These are phyloP conservation scores for Leccinum variicolor DNA, from an alignment of 768 basidiomycete genomes.

Conservation along the genomic window DNA sequence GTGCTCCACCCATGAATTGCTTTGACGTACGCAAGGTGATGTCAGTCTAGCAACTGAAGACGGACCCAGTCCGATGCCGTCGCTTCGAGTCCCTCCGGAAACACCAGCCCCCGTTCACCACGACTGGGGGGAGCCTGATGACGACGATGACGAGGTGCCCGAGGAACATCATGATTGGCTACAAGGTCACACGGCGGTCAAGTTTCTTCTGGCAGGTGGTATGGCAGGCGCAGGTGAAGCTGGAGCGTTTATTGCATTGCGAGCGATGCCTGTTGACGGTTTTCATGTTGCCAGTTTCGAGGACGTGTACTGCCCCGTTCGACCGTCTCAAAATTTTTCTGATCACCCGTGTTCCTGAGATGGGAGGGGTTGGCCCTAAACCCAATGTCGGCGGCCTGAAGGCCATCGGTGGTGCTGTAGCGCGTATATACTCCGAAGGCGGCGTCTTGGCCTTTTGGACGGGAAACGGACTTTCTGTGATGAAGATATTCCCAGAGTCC, in stretches of 20 bases:
- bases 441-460: conserved; percentile 95
- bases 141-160: conserved; percentile 56
- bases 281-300: conserved; percentile 62
- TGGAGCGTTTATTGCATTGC: conserved; percentile 34
- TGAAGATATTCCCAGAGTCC: conserved; percentile 96
- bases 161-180: conserved; percentile 60
- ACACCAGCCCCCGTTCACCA: conserved; percentile 24
- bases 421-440: conserved; percentile 84
- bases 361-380: conserved; percentile 51
- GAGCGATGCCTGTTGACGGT: conserved; percentile 3
- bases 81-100: conserved; percentile 12
- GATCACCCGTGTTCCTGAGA: conserved; percentile 82
- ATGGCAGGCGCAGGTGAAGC: conserved; percentile 86
- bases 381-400: conserved; percentile 51
- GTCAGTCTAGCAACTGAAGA: conserved; percentile 77
- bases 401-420: conserved; percentile 68
- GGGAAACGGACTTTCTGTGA: conserved; percentile 91
- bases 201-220: conserved; percentile 91
- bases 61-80: conserved; percentile 42
- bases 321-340: conserved; percentile 96
- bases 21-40: conserved; percentile 54
- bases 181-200: conserved; percentile 70
- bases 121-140: conserved; percentile 41
- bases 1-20: conserved; percentile 16
- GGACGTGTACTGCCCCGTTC: conserved; percentile 96